phyloP scores from a whole-genome alignment of 202 grass and related monocot genomes.

The Panicum hallii region DNA sequence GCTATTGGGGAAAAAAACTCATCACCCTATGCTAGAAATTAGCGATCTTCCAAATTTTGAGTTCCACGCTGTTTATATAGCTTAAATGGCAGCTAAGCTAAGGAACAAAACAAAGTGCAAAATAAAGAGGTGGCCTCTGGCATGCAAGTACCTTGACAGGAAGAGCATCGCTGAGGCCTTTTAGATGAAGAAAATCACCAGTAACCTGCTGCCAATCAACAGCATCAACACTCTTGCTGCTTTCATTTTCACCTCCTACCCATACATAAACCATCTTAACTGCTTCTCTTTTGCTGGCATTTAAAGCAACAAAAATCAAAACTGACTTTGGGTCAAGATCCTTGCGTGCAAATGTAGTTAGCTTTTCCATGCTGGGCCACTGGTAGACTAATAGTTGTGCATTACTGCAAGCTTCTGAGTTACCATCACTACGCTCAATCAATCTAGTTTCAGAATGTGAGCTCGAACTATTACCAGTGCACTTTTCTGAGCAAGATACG shows the following conservation, averaged over 20 bases:
- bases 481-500: slow-evolving; percentile 36
- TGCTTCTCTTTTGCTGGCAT: slow-evolving; percentile 55
- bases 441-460: slow-evolving; percentile 35
- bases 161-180: slow-evolving; percentile 64
- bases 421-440: slow-evolving; percentile 52
- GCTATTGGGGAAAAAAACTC: not conserved
- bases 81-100: not conserved
- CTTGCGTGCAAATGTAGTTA: slow-evolving; percentile 57
- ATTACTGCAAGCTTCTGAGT: slow-evolving; percentile 44
- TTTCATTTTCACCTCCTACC: slow-evolving; percentile 80
- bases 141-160: slow-evolving; percentile 69
- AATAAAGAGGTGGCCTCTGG: slow-evolving; percentile 35
- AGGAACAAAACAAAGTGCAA: slow-evolving; percentile 7
- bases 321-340: slow-evolving; percentile 84
- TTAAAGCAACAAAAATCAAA: slow-evolving; percentile 79
- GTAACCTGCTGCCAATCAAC: slow-evolving; percentile 82
- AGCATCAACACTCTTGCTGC: slow-evolving; percentile 44
- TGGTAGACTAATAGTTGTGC: slow-evolving; percentile 58
- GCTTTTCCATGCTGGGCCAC: slow-evolving; percentile 86
- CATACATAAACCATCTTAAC: slow-evolving; percentile 69
- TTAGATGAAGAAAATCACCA: slow-evolving; percentile 75
- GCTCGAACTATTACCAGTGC: slow-evolving; percentile 39
- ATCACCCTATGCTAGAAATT: not conserved
- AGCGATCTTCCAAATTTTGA: not conserved
- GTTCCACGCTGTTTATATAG: slow-evolving; percentile 10